Base-by-base conservation (phyloP, 495 filamentous ascomycete species). In the Haplographium delicatum region DNA sequence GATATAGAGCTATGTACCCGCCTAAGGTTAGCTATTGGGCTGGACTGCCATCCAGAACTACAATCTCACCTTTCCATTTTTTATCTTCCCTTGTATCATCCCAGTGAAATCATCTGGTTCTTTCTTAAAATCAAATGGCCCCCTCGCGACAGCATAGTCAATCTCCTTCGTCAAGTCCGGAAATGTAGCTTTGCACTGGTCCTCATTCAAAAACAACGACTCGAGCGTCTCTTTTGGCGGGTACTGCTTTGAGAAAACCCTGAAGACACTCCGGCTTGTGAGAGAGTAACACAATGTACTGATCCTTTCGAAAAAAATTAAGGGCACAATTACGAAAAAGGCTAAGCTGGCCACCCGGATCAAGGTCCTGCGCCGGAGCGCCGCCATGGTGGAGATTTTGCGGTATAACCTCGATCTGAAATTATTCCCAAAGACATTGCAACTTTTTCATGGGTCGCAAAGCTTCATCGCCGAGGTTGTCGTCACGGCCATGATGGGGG, bases 101-200 rank as follows among this genome's bases (percentile, higher is more conserved):
- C 72, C 73, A 8, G 44, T 47, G 24, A 34, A 64, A 34, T 47
- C 66, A 62, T 61, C 61, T 27, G 61, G 59, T 15, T 50, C 60
- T 19, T 65, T 63, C 53, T 65, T 53, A 7, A 78, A 62, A 10
- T 50, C 54, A 54, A 76, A 76, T 3, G 69, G 65, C 0, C 73
- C 74, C 44, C 67, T 56, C 38, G 68, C 62, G 0, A 75, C 74
- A 4, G 53, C 60, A 34, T 65, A 50, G 39, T 75, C 72, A 45
- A 78, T 63, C 51, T 75, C 65, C 22, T 64, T 61, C 7, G 65
- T 68, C 6, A 78, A 59, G 4, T 67, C 68, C 1, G 73, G 74
- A 51, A 78, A 78, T 10, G 62, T 49, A 37, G 60, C 52, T 10
- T 54, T 31, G 58, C 74, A 78, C 52, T 74, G 63, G 15, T 54